phyloP scores from a whole-genome alignment of 352 stramenopile species.

The Globisporangium rhizosaccharum region DNA sequence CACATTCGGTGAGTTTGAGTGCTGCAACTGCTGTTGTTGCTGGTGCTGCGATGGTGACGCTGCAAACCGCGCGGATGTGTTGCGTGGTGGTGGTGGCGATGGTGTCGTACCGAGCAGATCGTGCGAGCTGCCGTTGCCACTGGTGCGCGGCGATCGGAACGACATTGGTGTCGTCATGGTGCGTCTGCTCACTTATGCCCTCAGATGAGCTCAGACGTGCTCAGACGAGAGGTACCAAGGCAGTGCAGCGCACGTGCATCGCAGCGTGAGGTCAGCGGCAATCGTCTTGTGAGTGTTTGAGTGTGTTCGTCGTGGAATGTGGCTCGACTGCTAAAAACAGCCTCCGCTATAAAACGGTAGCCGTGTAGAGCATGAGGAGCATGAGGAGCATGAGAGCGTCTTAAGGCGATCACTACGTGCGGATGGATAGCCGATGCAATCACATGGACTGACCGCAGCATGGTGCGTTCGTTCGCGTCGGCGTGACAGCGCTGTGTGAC shows the following conservation, averaged over 20 bases:
- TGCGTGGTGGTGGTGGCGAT: constrained; percentile 3
- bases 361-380: too few species aligned
- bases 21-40: background rate
- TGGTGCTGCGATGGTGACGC: background rate
- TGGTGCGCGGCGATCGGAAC: background rate
- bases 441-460: too few species aligned
- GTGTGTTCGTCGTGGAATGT: background rate
- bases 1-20: constrained; percentile 5
- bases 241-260: background rate
- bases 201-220: background rate
- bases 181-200: background rate
- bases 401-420: background rate
- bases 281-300: background rate
- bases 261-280: background rate
- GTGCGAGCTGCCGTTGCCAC: background rate
- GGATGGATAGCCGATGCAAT: too few species aligned
- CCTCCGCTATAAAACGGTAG: too few species aligned
- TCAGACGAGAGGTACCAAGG: background rate
- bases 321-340: background rate
- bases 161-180: background rate
- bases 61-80: background rate
- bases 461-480: background rate
- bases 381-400: too few species aligned
- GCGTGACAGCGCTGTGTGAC: background rate
- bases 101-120: background rate